Percentiles rank a stretch among this genome's conserved stretches.
Evolutionary conservation across 768 basidiomycete genomes (phyloP).

Genomic region (Chalciporus piperatus): DNA sequence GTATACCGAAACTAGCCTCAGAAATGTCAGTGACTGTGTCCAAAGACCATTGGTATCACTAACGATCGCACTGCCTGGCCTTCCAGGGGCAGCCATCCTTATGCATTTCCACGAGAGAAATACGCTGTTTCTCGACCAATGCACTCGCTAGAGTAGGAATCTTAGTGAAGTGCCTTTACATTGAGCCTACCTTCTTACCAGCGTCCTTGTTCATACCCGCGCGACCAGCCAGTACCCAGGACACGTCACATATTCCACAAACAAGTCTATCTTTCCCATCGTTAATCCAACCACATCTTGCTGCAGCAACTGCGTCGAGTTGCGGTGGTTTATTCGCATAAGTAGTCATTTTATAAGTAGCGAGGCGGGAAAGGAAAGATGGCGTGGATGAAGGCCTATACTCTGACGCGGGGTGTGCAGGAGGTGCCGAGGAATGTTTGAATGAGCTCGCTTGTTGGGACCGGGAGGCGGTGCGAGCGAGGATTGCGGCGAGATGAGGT

Average conservation of each 20-base stretch:
- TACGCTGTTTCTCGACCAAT: constrained; percentile 71
- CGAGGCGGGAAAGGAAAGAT: constrained; percentile 70
- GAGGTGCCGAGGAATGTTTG: constrained; percentile 34
- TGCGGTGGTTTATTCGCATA: constrained; percentile 74
- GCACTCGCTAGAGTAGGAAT: constrained; percentile 48
- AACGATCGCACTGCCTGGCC: constrained; percentile 75
- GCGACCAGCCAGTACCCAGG: constrained; percentile 70
- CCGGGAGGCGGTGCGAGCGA: constrained; percentile 61
- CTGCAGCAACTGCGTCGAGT: constrained; percentile 76
- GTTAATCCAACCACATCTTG: constrained; percentile 82
- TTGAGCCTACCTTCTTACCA: constrained; percentile 52
- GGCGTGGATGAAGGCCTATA: constrained; percentile 77
- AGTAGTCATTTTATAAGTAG: constrained; percentile 76
- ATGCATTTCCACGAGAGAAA: constrained; percentile 64
- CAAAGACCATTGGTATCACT: constrained; percentile 19
- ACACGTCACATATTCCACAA: constrained; percentile 66
- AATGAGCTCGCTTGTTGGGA: constrained; percentile 48
- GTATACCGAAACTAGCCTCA: constrained; percentile 57
- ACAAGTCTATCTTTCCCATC: constrained; percentile 77
- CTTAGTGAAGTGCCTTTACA: constrained; percentile 12
- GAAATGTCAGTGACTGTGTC: constrained; percentile 1
- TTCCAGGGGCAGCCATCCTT: constrained; percentile 87
- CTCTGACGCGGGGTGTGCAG: constrained; percentile 42
- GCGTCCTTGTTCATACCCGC: constrained; percentile 76
- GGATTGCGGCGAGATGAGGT: constrained; percentile 69